Conservation (phyloP, 345 rosid genomes). For the Lenwebbia sp. region DNA sequence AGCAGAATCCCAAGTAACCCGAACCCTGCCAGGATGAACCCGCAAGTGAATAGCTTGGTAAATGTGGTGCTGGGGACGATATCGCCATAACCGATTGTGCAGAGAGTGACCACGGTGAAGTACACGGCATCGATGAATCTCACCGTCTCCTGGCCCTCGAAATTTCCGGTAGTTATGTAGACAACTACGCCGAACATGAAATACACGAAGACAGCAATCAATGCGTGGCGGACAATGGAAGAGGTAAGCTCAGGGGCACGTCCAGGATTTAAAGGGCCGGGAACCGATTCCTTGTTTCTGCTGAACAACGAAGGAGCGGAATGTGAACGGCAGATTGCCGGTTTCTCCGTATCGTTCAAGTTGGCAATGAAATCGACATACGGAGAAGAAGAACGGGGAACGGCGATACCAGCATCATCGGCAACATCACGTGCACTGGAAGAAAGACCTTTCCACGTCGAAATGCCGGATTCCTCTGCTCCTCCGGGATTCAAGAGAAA, state of each 20-base stretch:
- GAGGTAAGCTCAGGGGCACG: constrained; percentile 16
- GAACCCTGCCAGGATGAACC: constrained; percentile 45
- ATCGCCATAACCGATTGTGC: constrained; percentile 63
- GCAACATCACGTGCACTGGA: constrained; percentile 7
- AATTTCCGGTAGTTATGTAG: constrained; percentile 15
- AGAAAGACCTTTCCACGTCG: constrained; percentile 1
- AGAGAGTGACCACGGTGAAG: constrained; percentile 51
- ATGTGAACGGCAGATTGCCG: constrained; percentile 21
- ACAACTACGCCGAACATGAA: constrained; percentile 18
- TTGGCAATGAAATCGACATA: constrained; percentile 23
- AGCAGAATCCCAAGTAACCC: constrained; percentile 57
- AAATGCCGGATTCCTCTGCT: constrained; percentile 1
- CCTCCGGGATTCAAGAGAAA: constrained; percentile 17
- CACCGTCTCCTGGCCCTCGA: constrained; percentile 28
- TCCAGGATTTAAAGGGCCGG: constrained; percentile 8
- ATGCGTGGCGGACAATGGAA: constrained; percentile 36
- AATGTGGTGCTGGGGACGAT: constrained; percentile 45
- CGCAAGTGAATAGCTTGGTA: constrained; percentile 47
- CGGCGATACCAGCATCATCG: constrained; percentile 15
- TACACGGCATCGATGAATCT: constrained; percentile 48
- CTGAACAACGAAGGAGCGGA: constrained; percentile 52
- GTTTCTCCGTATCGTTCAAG: constrained; percentile 19
- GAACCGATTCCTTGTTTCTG: constrained; percentile 11
- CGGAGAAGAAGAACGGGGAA: constrained; percentile 15
- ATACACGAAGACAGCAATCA: constrained; percentile 31